phyloP scores from a whole-genome alignment of 2,329 filamentous ascomycete genomes.

The Pezicula neosporulosa region DNA sequence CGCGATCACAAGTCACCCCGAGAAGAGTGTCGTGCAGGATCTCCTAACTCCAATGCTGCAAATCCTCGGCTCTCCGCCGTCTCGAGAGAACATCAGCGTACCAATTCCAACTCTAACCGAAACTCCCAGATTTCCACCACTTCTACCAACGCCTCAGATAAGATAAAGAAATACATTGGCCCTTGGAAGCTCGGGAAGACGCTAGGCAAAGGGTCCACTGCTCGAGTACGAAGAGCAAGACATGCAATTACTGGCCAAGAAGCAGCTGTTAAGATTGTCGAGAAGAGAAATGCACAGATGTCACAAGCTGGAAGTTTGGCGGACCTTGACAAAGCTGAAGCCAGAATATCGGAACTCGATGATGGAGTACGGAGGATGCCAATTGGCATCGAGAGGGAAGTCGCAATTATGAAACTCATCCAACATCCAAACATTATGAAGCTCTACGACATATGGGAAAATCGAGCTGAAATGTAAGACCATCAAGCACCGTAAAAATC shows the following conservation, averaged over 20 bases:
- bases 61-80: conserved; percentile 31
- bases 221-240: conserved; percentile 79
- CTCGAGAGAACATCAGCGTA: conserved; percentile 24
- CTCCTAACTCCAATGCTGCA: conserved; percentile 24
- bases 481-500: not conserved
- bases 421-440: conserved; percentile 94
- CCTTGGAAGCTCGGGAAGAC: conserved; percentile 92
- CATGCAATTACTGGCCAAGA: conserved; percentile 75
- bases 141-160: conserved; percentile 31
- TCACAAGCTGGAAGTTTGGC: conserved; percentile 84
- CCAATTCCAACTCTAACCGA: conserved; percentile 29
- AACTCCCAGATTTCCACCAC: conserved; percentile 35
- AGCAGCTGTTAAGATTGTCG: conserved; percentile 94
- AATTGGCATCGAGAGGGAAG: conserved; percentile 87
- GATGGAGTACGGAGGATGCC: conserved; percentile 71
- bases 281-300: conserved; percentile 74
- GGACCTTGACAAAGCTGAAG: conserved; percentile 73
- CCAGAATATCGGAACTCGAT: conserved; percentile 48
- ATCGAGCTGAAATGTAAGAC: conserved; percentile 84
- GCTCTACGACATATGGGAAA: conserved; percentile 97
- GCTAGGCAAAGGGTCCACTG: conserved; percentile 85
- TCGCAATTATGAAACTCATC: conserved; percentile 95
- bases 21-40: conserved; percentile 15
- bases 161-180: conserved; percentile 72
- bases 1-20: conserved; percentile 6